Conservation (phyloP, 352 stramenopile genomes). For the Pythium plurisporium region DNA sequence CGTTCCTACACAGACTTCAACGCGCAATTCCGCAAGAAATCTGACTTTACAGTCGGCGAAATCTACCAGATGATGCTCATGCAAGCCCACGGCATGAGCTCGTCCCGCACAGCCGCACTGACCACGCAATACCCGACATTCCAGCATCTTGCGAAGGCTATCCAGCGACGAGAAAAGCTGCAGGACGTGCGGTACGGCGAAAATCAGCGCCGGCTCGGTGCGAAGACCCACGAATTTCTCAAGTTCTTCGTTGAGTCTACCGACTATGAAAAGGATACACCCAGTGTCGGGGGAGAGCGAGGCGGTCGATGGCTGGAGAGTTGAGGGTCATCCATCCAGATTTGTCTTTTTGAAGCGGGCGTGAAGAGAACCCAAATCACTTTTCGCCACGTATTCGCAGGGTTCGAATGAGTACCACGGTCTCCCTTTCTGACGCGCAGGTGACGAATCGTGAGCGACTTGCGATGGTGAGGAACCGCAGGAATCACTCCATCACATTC, state of each 20-base stretch:
- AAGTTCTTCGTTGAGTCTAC: conserved; percentile 8
- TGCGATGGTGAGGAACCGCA: no score
- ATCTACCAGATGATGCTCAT: conserved; percentile 85
- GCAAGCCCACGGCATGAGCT: conserved; percentile 59
- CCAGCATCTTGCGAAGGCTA: conserved; percentile 34
- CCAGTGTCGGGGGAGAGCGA: no score
- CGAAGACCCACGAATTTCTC: conserved; percentile 18
- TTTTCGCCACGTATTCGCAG: no score
- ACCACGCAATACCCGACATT: conserved; percentile 44
- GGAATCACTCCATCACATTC: no score
- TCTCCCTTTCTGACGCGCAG: no score
- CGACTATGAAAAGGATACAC: conserved; percentile 21
- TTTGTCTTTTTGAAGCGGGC: no score
- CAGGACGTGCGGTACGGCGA: conserved; percentile 26
- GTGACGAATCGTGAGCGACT: no score
- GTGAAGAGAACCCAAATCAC: no score
- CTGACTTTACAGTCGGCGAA: conserved; percentile 61
- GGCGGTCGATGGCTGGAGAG: neutral
- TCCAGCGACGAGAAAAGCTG: conserved; percentile 16
- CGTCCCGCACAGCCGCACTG: conserved; percentile 44
- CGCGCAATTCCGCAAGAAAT: conserved; percentile 68
- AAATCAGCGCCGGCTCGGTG: conserved; percentile 14
- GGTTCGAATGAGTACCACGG: no score
- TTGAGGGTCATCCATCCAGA: neutral
- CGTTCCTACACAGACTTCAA: conserved; percentile 64